Evolutionary conservation across 169 alveolate genomes (phyloP), one percentile per base, ranked within the genome.

Genomic region (Cystoisospora suis): DNA sequence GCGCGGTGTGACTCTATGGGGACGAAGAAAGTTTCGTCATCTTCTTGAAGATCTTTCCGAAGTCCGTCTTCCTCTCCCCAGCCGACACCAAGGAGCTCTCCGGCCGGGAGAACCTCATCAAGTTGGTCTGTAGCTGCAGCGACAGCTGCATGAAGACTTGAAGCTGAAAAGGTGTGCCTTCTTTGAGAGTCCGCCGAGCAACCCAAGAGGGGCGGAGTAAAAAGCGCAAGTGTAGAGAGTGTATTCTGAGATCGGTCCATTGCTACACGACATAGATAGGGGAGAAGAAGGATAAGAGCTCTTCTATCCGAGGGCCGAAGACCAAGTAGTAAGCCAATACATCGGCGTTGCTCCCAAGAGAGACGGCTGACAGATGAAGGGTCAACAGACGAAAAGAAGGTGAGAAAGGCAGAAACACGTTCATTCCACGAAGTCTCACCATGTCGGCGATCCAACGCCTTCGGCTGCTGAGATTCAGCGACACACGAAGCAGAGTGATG

Each of bases 231-330:
- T n/a, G n/a, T n/a, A n/a, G n/a, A n/a, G n/a, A n/a, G n/a, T n/a
- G n/a, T n/a, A n/a, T n/a, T n/a, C n/a, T 53, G 65, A 12, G 12
- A 23, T 12, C 23, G 23, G 65, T 23, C 29, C 65, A 53, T 23
- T 12, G 65, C 83, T 27, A 5, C 53, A 53, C 83, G 36, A 36
- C 83, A 87, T 87, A 87, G 80, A 61, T 81, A 46, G 32, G 91
- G 91, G 36, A 87, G 91, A 79, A 87, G 86, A 61, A 87, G 91
- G 77, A 87, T 86, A 86, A 87, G 80, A 7, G 91, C 91, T 59
- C 42, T 42, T 9, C 91, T 86, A 47, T 87, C 75, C 15, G 72
- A 86, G 0, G 75, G 53, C 34, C 69, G 69, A 23, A 49, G 32
- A 23, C 87, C 59, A 15, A 29, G 69, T 32, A 87, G 87, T 29